These are phyloP conservation scores for Grifola frondosa DNA, from an alignment of 1,284 basidiomycete species.

Conservation along the genomic window DNA sequence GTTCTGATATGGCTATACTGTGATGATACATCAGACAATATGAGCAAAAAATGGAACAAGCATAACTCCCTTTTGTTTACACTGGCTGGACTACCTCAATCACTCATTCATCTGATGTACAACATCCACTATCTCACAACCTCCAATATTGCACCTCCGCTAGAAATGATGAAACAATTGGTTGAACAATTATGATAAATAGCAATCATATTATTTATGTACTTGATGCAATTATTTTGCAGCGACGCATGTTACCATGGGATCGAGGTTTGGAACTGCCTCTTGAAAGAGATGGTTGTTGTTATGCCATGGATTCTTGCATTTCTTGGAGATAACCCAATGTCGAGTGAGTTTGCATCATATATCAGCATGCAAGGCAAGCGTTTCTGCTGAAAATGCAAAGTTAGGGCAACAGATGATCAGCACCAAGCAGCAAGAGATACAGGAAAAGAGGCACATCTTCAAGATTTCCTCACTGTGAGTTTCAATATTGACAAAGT, in stretches of 20 bases:
- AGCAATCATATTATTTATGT: too few species aligned
- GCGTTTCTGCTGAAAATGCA: constrained; percentile 39
- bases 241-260: not conserved
- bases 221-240: too few species aligned
- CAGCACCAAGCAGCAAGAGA: not conserved
- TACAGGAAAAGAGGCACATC: not conserved
- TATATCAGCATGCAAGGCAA: constrained; percentile 42
- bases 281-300: constrained; percentile 28
- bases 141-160: constrained; percentile 39
- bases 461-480: not conserved
- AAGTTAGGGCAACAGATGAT: constrained; percentile 21
- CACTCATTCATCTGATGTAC: constrained; percentile 21
- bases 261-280: constrained; percentile 2
- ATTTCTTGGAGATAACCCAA: constrained; percentile 43
- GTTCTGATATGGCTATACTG: not conserved
- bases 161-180: constrained; percentile 44
- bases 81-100: constrained; percentile 29
- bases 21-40: not conserved
- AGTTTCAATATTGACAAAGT: not conserved
- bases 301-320: constrained; percentile 35
- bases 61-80: constrained; percentile 40
- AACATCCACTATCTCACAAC: constrained; percentile 41
- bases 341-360: constrained; percentile 44
- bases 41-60: constrained; percentile 46
- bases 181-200: constrained; percentile 1